Evolutionary conservation across 306 rosid species (phyloP).

Genomic region (Vigna angularis): DNA sequence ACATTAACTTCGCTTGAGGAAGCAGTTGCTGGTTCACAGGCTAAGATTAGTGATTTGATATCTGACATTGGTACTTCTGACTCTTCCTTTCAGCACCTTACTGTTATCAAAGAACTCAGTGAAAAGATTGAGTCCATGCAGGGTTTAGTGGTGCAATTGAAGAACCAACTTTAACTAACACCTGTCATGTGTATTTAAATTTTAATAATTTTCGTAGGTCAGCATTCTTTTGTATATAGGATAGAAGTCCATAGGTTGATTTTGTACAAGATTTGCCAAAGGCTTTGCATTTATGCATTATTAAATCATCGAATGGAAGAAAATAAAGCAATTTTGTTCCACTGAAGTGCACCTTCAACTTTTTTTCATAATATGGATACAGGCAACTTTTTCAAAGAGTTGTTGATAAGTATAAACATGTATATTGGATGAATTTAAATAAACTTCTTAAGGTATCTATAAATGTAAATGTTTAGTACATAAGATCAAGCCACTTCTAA

Average conservation of each 20-base stretch:
- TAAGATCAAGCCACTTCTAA: fast-evolving
- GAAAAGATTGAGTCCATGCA: conserved; percentile 76
- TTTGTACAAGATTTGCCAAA: conserved; percentile 48
- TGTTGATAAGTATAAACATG: neutral
- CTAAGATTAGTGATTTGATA: conserved; percentile 60
- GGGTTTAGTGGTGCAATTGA: conserved; percentile 59
- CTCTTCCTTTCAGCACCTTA: conserved; percentile 56
- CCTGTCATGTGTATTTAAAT: conserved; percentile 41
- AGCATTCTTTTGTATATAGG: conserved; percentile 69
- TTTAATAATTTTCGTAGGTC: conserved; percentile 42
- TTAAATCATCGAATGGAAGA: conserved; percentile 33
- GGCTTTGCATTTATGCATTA: conserved; percentile 21
- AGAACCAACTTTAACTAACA: conserved; percentile 61
- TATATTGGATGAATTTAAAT: too few species aligned
- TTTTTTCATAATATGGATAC: neutral
- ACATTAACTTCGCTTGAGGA: conserved; percentile 77
- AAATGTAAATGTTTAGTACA: too few species aligned
- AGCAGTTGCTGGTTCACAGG: conserved; percentile 66
- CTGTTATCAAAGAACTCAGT: conserved; percentile 55
- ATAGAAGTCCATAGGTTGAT: conserved; percentile 39
- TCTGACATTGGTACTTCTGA: conserved; percentile 58
- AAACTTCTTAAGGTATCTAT: too few species aligned
- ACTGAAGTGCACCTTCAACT: neutral
- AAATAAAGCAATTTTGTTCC: neutral
- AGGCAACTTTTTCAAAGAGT: neutral